Percentiles rank a stretch among this genome's conserved stretches.
phyloP scores from a whole-genome alignment of 495 filamentous ascomycete species.

The Friedmanniomyces simplex region DNA sequence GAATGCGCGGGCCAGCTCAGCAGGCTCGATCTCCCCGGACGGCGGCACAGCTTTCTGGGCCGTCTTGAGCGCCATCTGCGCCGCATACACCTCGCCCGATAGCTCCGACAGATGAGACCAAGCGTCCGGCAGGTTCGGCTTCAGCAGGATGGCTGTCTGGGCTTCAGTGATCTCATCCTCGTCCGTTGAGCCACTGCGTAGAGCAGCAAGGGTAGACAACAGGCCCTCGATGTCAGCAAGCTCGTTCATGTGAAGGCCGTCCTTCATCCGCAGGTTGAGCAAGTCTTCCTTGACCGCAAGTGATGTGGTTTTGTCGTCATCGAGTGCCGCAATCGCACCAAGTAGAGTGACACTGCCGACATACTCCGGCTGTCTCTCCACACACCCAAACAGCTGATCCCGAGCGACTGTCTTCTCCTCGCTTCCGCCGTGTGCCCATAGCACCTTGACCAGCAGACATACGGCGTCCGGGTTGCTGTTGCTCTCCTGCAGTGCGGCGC shows the following conservation, averaged over 20 bases:
- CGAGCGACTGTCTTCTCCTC: constrained; percentile 64
- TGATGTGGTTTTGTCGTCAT: constrained; percentile 62
- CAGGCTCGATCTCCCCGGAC: constrained; percentile 51
- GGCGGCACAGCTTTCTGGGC: constrained; percentile 66
- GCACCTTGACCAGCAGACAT: constrained; percentile 76
- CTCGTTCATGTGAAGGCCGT: constrained; percentile 40
- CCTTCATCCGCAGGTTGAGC: constrained; percentile 53
- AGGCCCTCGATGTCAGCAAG: constrained; percentile 46
- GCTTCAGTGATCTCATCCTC: constrained; percentile 22
- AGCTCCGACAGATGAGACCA: constrained; percentile 40
- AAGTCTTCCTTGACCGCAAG: constrained; percentile 77
- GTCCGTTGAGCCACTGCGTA: constrained; percentile 23
- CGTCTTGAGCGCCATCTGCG: constrained; percentile 70
- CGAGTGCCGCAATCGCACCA: constrained; percentile 71
- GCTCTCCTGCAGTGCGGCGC: constrained; percentile 69
- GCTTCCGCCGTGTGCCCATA: constrained; percentile 80
- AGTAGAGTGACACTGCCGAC: constrained; percentile 67
- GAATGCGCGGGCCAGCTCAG: constrained; percentile 63
- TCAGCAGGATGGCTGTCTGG: constrained; percentile 7
- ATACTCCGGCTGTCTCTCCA: constrained; percentile 62
- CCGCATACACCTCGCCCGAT: constrained; percentile 46
- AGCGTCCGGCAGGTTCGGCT: not conserved
- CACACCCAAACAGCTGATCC: constrained; percentile 66
- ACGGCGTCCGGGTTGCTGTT: constrained; percentile 70
- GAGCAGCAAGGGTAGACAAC: constrained; percentile 42